Conservation (phyloP, 345 rosid species). For the Moricandia moricandioides region DNA sequence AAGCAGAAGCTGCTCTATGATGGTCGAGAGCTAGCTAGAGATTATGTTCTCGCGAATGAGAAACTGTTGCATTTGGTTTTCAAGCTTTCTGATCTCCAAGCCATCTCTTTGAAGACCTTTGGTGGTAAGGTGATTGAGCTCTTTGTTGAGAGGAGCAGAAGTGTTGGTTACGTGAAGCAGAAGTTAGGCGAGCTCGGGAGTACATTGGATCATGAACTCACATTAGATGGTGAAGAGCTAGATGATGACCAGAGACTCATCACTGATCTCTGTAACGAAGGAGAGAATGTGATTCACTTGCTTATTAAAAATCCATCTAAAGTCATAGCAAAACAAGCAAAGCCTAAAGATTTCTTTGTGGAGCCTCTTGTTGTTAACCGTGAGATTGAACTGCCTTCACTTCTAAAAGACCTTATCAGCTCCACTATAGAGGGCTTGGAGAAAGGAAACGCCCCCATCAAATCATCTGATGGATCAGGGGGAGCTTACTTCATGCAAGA, state of each 20-base stretch:
- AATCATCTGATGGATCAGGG: constrained; percentile 77
- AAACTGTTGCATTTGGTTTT: constrained; percentile 63
- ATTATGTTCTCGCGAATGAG: constrained; percentile 60
- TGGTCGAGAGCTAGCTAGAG: constrained; percentile 63
- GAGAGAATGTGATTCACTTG: constrained; percentile 61
- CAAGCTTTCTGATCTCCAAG: constrained; percentile 61
- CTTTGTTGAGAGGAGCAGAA: constrained; percentile 56
- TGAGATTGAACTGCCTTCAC: constrained; percentile 41
- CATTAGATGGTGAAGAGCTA: constrained; percentile 70
- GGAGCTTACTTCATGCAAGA: constrained; percentile 91
- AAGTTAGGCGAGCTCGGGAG: constrained; percentile 46
- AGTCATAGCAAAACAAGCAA: too few species aligned
- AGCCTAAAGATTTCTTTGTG: constrained; percentile 45
- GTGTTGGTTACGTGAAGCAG: constrained; percentile 76
- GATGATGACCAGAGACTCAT: constrained; percentile 78
- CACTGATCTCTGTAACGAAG: constrained; percentile 52
- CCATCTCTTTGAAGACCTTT: constrained; percentile 55
- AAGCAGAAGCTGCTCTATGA: constrained; percentile 61
- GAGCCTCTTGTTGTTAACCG: constrained; percentile 57
- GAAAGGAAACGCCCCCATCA: constrained; percentile 58
- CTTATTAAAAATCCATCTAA: constrained; percentile 55
- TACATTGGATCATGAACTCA: constrained; percentile 56
- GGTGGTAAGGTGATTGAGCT: constrained; percentile 64
- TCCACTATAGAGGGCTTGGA: constrained; percentile 62
- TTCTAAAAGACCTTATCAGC: constrained; percentile 52